Percentiles rank a stretch among this genome's conserved stretches.
phyloP scores from a whole-genome alignment of 176 grass and related monocot species.

The Aegilops speltoides region DNA sequence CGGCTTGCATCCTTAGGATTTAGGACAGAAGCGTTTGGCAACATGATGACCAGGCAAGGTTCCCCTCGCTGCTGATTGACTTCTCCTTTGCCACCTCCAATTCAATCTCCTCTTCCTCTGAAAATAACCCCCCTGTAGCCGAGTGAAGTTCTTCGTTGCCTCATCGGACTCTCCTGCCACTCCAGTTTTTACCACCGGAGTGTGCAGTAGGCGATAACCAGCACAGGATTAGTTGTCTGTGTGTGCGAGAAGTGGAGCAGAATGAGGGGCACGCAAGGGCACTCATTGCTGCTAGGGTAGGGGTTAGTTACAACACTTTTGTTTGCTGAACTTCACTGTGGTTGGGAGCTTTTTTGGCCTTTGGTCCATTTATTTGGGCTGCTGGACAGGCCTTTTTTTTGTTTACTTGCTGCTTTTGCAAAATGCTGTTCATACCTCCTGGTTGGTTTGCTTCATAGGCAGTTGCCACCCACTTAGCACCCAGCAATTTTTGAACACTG shows the following conservation, averaged over 20 bases:
- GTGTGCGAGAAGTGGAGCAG: not conserved
- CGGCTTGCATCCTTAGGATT: not conserved
- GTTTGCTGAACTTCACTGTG: not conserved
- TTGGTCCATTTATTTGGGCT: not conserved
- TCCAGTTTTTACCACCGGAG: not conserved
- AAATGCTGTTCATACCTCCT: not conserved
- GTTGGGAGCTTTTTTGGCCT: not conserved
- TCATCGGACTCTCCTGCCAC: not conserved
- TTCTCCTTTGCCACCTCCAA: constrained; percentile 2
- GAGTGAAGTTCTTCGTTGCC: not conserved
- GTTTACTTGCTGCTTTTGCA: not conserved
- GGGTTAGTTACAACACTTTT: not conserved
- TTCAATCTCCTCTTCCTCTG: not conserved
- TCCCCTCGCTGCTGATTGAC: not conserved
- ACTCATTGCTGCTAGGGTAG: not conserved
- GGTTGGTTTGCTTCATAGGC: not conserved
- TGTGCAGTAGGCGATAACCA: not conserved
- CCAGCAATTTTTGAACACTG: not conserved
- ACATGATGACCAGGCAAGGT: not conserved
- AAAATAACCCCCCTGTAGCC: not conserved
- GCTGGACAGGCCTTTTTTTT: not conserved
- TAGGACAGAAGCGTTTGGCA: not conserved
- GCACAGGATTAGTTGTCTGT: not conserved
- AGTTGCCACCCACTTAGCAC: not conserved
- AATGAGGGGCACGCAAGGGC: not conserved